These are phyloP conservation scores for Candida odintsovae DNA, from an alignment of 805 yeast genomes.

Conservation along the genomic window DNA sequence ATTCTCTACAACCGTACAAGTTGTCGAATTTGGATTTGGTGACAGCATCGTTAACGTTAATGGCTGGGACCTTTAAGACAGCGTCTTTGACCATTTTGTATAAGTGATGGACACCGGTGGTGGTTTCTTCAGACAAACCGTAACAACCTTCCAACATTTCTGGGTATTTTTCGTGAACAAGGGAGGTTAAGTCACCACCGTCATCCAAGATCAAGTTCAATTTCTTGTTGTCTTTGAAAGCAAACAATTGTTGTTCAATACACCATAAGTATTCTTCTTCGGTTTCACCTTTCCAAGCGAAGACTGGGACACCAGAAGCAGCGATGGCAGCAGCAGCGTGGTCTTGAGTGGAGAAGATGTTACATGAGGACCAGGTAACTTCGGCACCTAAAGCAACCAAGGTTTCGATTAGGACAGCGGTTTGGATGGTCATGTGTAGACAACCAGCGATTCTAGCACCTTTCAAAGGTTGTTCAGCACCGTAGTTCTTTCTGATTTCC, in stretches of 20 bases:
- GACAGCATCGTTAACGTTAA: constrained; percentile 97
- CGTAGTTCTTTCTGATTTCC: constrained; percentile 94
- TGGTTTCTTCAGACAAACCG: constrained; percentile 98
- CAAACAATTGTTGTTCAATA: constrained; percentile 97
- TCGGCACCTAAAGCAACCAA: constrained; percentile 97
- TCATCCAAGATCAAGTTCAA: constrained; percentile 97
- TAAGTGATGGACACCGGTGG: constrained; percentile 99
- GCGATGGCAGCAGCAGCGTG: constrained; percentile 99
- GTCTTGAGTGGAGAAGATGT: constrained; percentile 99
- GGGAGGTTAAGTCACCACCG: constrained; percentile 97
- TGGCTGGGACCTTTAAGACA: constrained; percentile 94
- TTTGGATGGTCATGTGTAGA: constrained; percentile 98
- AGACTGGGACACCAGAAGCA: constrained; percentile 98
- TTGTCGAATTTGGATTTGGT: constrained; percentile 95
- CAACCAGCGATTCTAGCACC: constrained; percentile 99
- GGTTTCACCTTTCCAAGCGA: constrained; percentile 99
- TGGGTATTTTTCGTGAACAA: constrained; percentile 97
- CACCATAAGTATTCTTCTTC: constrained; percentile 99
- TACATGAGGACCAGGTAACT: constrained; percentile 99
- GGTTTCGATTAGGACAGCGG: constrained; percentile 98
- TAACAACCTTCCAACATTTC: constrained; percentile 92
- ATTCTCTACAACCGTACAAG: constrained; percentile 99
- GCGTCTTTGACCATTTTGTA: constrained; percentile 92
- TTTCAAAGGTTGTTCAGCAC: constrained; percentile 86
- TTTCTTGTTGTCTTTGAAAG: constrained; percentile 93